Conservation (phyloP, 2,329 filamentous ascomycete species). For the Sclerotiophoma versabilis region DNA sequence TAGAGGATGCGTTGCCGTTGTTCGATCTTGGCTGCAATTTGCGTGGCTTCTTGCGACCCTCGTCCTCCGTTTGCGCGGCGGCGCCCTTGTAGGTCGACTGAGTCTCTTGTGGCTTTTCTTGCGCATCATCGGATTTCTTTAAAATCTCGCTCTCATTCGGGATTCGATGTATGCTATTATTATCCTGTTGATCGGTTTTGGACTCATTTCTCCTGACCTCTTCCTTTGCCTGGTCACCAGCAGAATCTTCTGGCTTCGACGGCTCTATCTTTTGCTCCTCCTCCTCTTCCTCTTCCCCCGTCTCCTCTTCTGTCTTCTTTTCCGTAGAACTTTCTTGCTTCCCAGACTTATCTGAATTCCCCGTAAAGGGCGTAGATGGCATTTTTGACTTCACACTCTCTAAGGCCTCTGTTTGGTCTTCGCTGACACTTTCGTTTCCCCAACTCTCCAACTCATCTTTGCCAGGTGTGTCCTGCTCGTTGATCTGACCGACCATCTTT, state of each 20-base stretch:
- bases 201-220: background rate
- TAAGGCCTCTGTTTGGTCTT: conserved; percentile 15
- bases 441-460: conserved; percentile 27
- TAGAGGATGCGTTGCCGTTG: background rate
- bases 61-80: background rate
- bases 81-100: conserved; percentile 1
- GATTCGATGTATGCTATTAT: background rate
- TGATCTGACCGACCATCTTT: conserved; percentile 30
- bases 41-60: conserved; percentile 25
- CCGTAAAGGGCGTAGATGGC: conserved; percentile 10
- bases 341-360: background rate
- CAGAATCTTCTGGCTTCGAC: background rate
- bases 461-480: conserved; percentile 24
- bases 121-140: background rate
- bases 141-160: background rate
- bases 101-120: background rate
- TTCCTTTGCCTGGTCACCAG: background rate
- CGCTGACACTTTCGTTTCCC: conserved; percentile 18
- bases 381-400: conserved; percentile 20
- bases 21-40: conserved; percentile 20
- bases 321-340: background rate
- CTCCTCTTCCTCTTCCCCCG: background rate
- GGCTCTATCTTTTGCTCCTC: background rate
- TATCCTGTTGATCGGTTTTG: background rate
- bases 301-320: background rate